These are phyloP conservation scores for Zoysia matrella DNA, from an alignment of 202 grass and related monocot genomes.

Conservation along the genomic window DNA sequence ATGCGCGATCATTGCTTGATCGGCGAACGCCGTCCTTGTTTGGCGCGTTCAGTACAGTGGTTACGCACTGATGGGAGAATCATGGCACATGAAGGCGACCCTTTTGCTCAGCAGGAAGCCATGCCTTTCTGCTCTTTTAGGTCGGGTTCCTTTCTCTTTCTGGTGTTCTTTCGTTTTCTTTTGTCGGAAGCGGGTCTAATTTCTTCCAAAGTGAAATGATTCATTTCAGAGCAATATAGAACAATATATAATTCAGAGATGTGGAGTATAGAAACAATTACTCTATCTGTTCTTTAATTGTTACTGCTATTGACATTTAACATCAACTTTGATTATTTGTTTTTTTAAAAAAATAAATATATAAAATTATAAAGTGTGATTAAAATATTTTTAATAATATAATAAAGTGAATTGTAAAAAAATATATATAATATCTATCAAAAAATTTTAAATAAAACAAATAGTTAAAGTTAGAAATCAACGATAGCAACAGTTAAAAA, in stretches of 20 bases:
- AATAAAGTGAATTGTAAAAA: too few relatives aligned
- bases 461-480: too few relatives aligned
- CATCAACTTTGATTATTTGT: too few relatives aligned
- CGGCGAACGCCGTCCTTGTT: slow-evolving; percentile 17
- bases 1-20: slow-evolving; percentile 38
- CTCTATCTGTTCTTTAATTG: too few relatives aligned
- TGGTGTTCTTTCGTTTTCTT: neutral
- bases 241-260: neutral
- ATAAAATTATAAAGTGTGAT: too few relatives aligned
- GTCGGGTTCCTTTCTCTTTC: slow-evolving; percentile 3
- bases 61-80: slow-evolving; percentile 48
- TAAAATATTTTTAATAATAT: too few relatives aligned
- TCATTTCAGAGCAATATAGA: slow-evolving; percentile 8
- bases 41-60: neutral
- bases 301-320: too few relatives aligned
- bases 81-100: slow-evolving; percentile 42
- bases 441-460: too few relatives aligned
- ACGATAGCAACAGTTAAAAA: too few relatives aligned
- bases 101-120: slow-evolving; percentile 34
- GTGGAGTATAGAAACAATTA: slow-evolving; percentile 22
- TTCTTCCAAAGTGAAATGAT: slow-evolving; percentile 24
- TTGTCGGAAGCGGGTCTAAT: neutral
- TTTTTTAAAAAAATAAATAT: too few relatives aligned
- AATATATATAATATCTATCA: too few relatives aligned
- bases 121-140: slow-evolving; percentile 13